Base-by-base conservation (phyloP, 1,284 basidiomycete species). In the Naganishia sp. region DNA sequence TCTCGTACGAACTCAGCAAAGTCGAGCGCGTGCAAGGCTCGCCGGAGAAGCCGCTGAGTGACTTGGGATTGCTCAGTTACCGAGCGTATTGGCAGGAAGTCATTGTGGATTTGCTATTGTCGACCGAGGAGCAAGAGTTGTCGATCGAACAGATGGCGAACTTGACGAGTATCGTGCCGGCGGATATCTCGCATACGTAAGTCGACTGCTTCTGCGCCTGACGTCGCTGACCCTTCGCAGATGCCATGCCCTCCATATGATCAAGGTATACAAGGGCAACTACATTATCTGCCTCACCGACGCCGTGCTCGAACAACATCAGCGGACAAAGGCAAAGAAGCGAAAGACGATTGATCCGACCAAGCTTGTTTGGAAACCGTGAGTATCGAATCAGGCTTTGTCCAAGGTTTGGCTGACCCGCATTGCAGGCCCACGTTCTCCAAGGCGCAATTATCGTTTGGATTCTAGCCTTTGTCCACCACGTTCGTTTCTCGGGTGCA, bases 61-160 rank as follows among this genome's bases (percentile, higher is more conserved):
- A 99, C 82, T 83, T 99, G 60, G 96, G 96, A 45, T 81, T 99
- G 70, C 82, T 99, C 69, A 84, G 90, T 55, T 99, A 99, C 79
- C 86, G 95, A 60, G 92, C 95, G 36, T 99, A 95, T 77, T 99
- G 96, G 96, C 90, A 90, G 68, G 94, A 98, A 79, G 92, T 90
- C 64, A 98, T 99, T 75, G 89, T 99, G 72, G 94, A 96, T 67
- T 83, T 95, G 39, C 82, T 99, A 55, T 81, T 97, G 70, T 86
- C 84, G 70, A 86, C 86, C 28, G 76, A 81, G 63, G 82, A 79
- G 28, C 86, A 89, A 67, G 85, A 86, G 70, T 84, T 98, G 68
- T 92, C 89, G 77, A 90, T 99, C 72, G 96, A 99, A 74, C 96
- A 99, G 74, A 96, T 99, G 71, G 93, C 96, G 6, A 90, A 94